Base-by-base conservation (phyloP, 2,329 filamentous ascomycete species). In the Penicillium occitanis region DNA sequence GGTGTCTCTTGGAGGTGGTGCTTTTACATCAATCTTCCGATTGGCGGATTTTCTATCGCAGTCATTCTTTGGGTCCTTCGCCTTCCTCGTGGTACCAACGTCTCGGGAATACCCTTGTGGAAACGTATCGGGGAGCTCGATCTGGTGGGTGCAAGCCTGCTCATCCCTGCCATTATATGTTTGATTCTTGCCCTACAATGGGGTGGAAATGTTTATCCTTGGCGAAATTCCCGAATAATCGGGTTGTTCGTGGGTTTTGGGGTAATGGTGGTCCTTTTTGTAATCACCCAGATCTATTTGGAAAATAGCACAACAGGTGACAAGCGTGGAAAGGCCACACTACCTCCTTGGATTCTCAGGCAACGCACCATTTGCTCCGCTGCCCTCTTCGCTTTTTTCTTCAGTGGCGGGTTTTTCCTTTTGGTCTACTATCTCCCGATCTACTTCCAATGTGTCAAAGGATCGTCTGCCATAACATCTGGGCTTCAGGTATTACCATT, bases 11-110 rank as follows among this genome's bases (percentile, higher is more conserved):
- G 82, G 81, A 71, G 82, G 14, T 83, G 81, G 81, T 84, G 75
- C 67, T 83, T 83, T 73, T 84, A 81, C 66, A 85, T 86, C 73
- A 86, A 87, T 68, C 75, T 86, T 1, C 84, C 84, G 0, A 78
- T 86, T 35, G 75, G 75, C 2, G 72, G 64, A 5, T 53, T 71
- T 7, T 70, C 61, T 46, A 61, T 53, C 7, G 61, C 33, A 5
- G 48, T 55, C 28, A n/a, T 63, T 28, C 17, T 33, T 22, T 19
- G 30, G 13, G n/a, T 63, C 25, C 35, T 53, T 11, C 61, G 19
- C 14, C 11, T 55, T 30, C 61, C 61, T n/a, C 33, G 5, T 17
- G n/a, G 6, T 13, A 13, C 4, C 17, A 25, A 50, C 11, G 7
- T 13, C 3, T 13, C 44, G 8, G 58, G 42, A 10, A 50, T 40